Conservation (phyloP, 257 asterid species). For the Solanum sejunctum region DNA sequence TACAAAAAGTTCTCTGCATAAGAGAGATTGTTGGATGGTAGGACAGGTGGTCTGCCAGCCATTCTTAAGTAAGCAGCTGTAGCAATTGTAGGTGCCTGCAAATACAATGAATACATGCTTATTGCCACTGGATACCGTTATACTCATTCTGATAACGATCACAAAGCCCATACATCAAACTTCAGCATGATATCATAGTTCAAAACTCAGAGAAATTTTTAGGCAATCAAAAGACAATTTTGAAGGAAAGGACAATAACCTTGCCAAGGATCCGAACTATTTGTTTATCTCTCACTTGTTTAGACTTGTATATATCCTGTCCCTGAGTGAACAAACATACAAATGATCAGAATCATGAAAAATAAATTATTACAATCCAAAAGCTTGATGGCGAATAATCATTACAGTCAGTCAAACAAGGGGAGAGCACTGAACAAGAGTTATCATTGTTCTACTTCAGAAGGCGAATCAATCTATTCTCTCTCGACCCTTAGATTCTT, state of each 20-base stretch:
- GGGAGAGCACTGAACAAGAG: not conserved
- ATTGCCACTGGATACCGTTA: not conserved
- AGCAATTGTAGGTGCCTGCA: slow-evolving; percentile 97
- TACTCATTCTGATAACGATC: not conserved
- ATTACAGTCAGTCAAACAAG: not conserved
- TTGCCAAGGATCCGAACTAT: slow-evolving; percentile 91
- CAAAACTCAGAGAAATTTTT: not conserved
- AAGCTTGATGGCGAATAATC: not conserved
- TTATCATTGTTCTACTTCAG: not conserved
- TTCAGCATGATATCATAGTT: not conserved
- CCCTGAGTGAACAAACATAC: slow-evolving; percentile 32
- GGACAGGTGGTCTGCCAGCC: slow-evolving; percentile 99
- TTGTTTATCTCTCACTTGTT: slow-evolving; percentile 91
- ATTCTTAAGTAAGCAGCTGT: slow-evolving; percentile 98
- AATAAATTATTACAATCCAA: not conserved
- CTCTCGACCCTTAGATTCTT: not conserved
- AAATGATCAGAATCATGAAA: slow-evolving; percentile 1
- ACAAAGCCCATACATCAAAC: not conserved
- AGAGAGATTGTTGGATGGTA: slow-evolving; percentile 87
- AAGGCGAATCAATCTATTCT: not conserved
- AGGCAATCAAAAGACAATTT: not conserved
- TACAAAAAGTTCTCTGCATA: slow-evolving; percentile 95
- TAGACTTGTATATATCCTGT: slow-evolving; percentile 72
- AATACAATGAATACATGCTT: not conserved
- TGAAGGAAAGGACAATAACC: slow-evolving; percentile 24